Evolutionary conservation across 306 rosid species (phyloP), one percentile per base, ranked within the genome.

Genomic region (Quercus wislizeni): DNA sequence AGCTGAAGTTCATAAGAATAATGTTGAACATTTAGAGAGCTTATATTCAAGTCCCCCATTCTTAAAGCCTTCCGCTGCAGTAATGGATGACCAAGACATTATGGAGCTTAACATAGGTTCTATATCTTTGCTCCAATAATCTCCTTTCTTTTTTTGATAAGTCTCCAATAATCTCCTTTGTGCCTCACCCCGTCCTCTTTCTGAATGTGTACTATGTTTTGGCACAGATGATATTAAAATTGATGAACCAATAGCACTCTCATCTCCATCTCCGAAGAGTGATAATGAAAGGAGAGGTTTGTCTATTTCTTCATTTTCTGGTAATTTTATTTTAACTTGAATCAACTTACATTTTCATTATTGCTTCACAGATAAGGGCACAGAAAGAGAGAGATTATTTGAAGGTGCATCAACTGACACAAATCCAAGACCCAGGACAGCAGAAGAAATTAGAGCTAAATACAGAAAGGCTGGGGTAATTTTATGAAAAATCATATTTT

Each of bases 371-470:
- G 96, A 78, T 63, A 89, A 88, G 78, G 91, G 52, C 78, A 85
- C 90, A 17, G 94, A 92, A 84, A 84, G 80, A 78, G 76, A 85
- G 64, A 94, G 80, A 85, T 74, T 92, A 81, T 43, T 94, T 78
- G 93, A 85, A 78, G 91, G 85, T 23, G 78, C 83, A 64, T 57
- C 86, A 73, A 77, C 81, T 30, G 84, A 83, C 78, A 65, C 86
- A 28, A 78, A 88, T 58, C 94, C 97, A 55, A 92, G 57, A 79
- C 69, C 35, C 70, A 91, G 96, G 80, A 94, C 96, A 55, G 83
- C 96, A 18, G 98, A 90, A 28, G 98, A 94, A 89, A 83, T 92
- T 69, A 92, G 85, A 87, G 98, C 97, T 38, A 94, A 92, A 87
- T 94, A 94, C 83, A 85, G 92, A 85, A 90, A 91, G 27, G 30